Evolutionary conservation across 768 basidiomycete species (phyloP), one percentile per base, ranked within the genome.

Genomic region (Sporobolomyces pararoseus): DNA sequence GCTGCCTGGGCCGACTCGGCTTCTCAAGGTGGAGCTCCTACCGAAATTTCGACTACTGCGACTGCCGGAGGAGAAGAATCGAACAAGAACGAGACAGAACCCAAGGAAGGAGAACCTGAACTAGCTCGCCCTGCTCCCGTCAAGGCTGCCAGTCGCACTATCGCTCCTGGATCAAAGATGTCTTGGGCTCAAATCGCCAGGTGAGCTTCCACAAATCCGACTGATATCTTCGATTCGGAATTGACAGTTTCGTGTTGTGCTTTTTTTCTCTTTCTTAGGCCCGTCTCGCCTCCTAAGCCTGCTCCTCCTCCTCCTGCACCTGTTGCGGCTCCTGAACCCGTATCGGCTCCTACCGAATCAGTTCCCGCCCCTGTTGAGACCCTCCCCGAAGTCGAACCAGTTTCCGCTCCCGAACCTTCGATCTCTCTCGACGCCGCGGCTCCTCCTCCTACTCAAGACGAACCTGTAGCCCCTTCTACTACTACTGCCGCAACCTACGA

Each of bases 171-270:
- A 44, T 44, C 58, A 9, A 74, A 67, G 49, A 47, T 67, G n/a
- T 74, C 72, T 57, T 74, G 72, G 72, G 72, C 72, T 12, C 58
- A 62, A 47, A 68, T 74, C 39, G 66, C 72, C 17, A 55, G 68
- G 65, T 70, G 37, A 21, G 64, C 27, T 7, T 44, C 29, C 5
- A n/a, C n/a, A n/a, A n/a, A n/a, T n/a, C n/a, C n/a, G n/a, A n/a
- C n/a, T n/a, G n/a, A n/a, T n/a, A n/a, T n/a, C n/a, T 37, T 37
- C 2, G 19, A 35, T 34, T 44, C 25, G 31, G 29, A 2, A 2
- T 4, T 42, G 21, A 7, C 39, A 16, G 4, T 19, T 12, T 35
- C 31, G 54, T 37, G 3, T 35, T 7, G 47, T 39, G 49, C 32
- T 55, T 21, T 31, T 21, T n/a, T 32, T 16, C 23, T 47, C 46